phyloP scores from a whole-genome alignment of 345 rosid species.

The Balakata baccata region DNA sequence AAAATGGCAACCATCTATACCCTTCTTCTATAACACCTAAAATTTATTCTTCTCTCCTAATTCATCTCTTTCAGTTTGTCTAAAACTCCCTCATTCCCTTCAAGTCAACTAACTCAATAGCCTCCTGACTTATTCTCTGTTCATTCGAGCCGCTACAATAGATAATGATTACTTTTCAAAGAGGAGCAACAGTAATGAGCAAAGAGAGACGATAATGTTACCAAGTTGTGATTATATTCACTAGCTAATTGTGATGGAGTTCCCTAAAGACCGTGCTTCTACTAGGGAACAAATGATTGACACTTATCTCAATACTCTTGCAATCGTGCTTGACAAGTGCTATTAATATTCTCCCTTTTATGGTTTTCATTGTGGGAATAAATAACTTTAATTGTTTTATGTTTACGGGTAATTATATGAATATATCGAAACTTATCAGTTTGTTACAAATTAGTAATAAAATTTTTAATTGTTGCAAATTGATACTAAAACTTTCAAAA shows the following conservation, averaged over 20 bases:
- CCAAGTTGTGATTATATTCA: conserved; percentile 92
- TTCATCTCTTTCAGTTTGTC: conserved; percentile 8
- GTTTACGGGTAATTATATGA: no score
- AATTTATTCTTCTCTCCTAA: conserved; percentile 27
- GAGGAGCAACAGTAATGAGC: conserved; percentile 37
- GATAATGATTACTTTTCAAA: no score
- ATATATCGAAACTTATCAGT: no score
- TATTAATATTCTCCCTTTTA: background rate
- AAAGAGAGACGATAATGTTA: conserved; percentile 84
- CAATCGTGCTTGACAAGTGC: conserved; percentile 76
- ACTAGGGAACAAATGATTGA: conserved; percentile 89
- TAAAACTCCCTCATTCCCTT: background rate
- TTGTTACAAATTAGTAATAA: no score
- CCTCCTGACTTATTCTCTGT: conserved; percentile 18
- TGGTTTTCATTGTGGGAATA: no score
- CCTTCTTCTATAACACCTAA: background rate
- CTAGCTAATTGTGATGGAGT: conserved; percentile 96
- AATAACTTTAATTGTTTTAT: background rate
- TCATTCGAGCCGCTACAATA: conserved; percentile 31
- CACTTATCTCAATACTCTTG: conserved; percentile 76
- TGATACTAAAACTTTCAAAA: no score
- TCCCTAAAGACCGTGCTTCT: conserved; percentile 92
- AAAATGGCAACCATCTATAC: conserved; percentile 49
- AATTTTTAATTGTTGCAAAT: no score
- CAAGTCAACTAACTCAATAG: conserved; percentile 16